These are phyloP conservation scores for Herpotrichia juniperi DNA, from an alignment of 2,329 filamentous ascomycete species.

Conservation along the genomic window DNA sequence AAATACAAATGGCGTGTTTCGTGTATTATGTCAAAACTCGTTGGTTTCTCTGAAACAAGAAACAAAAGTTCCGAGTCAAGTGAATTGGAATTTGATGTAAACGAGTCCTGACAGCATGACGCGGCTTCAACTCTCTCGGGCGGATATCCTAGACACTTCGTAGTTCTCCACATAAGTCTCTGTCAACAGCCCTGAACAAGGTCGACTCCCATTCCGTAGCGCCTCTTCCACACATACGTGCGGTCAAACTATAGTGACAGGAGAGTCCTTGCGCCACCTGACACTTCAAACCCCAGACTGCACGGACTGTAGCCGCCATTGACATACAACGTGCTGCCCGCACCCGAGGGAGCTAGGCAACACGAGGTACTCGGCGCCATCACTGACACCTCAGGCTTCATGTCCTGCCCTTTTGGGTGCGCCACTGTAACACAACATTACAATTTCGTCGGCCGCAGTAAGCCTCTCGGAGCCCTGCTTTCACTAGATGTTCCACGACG, in stretches of 20 bases:
- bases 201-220: not conserved
- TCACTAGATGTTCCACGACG: conserved; percentile 14
- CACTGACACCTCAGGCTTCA: not conserved
- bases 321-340: not conserved
- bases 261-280: not conserved
- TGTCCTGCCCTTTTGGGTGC: conserved; percentile 2
- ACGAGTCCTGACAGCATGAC: not conserved
- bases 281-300: not conserved
- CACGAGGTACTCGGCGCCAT: not conserved
- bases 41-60: not conserved
- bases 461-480: conserved; percentile 13
- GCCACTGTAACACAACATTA: conserved; percentile 6
- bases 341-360: not conserved
- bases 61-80: not conserved
- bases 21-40: not conserved
- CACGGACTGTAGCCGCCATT: not conserved
- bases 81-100: not conserved
- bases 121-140: not conserved
- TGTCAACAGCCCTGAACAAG: not conserved
- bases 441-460: not conserved
- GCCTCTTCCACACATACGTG: not conserved
- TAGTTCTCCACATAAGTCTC: not conserved
- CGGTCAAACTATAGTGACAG: not conserved
- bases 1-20: too few species aligned
- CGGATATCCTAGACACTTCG: not conserved